Conservation (phyloP, 768 basidiomycete genomes). For the Lactifluus echinatus region DNA sequence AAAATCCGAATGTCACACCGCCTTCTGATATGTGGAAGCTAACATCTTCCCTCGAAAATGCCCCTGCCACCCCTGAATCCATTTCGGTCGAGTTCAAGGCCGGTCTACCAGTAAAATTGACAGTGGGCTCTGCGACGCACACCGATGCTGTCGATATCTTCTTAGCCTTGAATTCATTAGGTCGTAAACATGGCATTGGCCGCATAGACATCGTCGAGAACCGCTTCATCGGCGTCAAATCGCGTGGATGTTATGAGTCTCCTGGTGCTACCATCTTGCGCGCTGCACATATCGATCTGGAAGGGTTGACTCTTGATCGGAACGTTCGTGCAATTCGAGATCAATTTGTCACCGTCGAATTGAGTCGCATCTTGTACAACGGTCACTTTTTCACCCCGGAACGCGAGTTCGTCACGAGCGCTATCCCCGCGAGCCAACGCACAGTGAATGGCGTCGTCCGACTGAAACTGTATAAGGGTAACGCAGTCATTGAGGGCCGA, state of each 20-base stretch:
- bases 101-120: conserved; percentile 83
- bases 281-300: conserved; percentile 90
- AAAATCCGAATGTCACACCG: conserved; percentile 91
- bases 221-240: conserved; percentile 98
- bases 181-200: conserved; percentile 91
- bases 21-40: conserved; percentile 99
- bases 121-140: conserved; percentile 46
- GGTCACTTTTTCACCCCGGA: conserved; percentile 99
- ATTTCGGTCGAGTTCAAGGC: conserved; percentile 78
- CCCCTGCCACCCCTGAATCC: conserved; percentile 69
- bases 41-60: conserved; percentile 72
- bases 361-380: conserved; percentile 92
- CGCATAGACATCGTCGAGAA: conserved; percentile 99
- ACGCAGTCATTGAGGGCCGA: conserved; percentile 89
- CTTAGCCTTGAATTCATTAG: conserved; percentile 82
- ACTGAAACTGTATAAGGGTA: conserved; percentile 92
- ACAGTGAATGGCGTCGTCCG: conserved; percentile 93
- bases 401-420: conserved; percentile 85
- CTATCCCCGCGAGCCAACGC: conserved; percentile 89
- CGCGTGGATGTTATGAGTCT: conserved; percentile 98
- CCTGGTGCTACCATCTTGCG: conserved; percentile 96
- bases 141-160: conserved; percentile 96
- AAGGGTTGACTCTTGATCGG: conserved; percentile 95
- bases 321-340: conserved; percentile 93
- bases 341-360: conserved; percentile 86